Conservation (phyloP, 140 eudicot genomes). For the Stevia rebaudiana region DNA sequence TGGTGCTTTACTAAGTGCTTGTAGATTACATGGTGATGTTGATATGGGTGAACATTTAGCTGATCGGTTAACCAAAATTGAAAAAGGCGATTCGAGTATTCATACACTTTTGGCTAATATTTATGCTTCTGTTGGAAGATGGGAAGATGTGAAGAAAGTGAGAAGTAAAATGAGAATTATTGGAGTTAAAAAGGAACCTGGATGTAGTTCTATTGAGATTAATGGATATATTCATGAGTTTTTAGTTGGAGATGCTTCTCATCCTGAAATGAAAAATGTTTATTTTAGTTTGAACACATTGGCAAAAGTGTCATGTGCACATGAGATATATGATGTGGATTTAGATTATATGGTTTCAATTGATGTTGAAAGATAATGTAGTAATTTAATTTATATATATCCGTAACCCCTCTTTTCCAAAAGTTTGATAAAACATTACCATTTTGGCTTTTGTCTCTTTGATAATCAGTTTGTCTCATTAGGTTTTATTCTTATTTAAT, state of each 20-base stretch:
- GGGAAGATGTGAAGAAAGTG: slow-evolving; percentile 59
- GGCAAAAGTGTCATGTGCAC: slow-evolving; percentile 13
- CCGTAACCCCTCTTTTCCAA: too few species aligned
- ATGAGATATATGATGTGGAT: slow-evolving; percentile 27
- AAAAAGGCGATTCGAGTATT: slow-evolving; percentile 45
- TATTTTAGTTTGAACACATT: slow-evolving; percentile 20
- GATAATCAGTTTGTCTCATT: not conserved
- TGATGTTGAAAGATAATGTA: slow-evolving; percentile 1
- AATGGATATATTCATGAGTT: slow-evolving; percentile 33
- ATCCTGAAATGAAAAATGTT: slow-evolving; percentile 27
- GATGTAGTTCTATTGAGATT: slow-evolving; percentile 46
- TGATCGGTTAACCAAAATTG: slow-evolving; percentile 42
- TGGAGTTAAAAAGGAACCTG: slow-evolving; percentile 45
- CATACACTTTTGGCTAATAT: slow-evolving; percentile 53
- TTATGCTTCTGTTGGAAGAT: slow-evolving; percentile 56
- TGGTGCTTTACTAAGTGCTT: slow-evolving; percentile 62
- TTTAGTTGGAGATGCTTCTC: slow-evolving; percentile 36
- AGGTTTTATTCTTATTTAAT: not conserved
- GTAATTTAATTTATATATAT: too few species aligned
- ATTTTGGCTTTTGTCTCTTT: too few species aligned
- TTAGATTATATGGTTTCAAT: slow-evolving; percentile 1
- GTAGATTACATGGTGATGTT: slow-evolving; percentile 57
- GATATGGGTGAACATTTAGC: slow-evolving; percentile 61
- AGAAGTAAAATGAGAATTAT: slow-evolving; percentile 42
- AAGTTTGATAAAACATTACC: too few species aligned